Percentiles rank a stretch among this genome's conserved stretches.
Conservation (phyloP, 345 rosid genomes). For the Firmiana major region DNA sequence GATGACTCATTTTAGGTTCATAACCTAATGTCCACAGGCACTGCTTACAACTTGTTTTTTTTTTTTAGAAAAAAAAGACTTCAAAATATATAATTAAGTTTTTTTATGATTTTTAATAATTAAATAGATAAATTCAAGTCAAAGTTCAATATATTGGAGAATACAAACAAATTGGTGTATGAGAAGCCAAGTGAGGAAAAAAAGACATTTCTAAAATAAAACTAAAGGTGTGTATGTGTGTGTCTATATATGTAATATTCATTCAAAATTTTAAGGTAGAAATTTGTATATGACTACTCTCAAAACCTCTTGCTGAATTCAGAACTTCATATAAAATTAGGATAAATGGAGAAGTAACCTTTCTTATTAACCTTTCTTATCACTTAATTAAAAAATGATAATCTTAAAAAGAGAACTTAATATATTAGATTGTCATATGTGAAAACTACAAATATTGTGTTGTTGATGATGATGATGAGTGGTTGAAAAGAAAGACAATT, state of each 20-base stretch:
- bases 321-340: not conserved
- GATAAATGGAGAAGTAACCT: not conserved
- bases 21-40: no score
- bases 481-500: not conserved
- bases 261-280: not conserved
- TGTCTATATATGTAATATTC: not conserved
- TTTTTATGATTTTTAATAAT: no score
- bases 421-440: not conserved
- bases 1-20: no score
- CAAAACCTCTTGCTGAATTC: not conserved
- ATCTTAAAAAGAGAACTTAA: not conserved
- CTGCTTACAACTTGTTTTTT: no score
- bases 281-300: not conserved
- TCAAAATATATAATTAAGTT: no score
- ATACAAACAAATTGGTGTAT: no score
- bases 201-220: no score
- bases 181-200: no score
- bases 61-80: no score
- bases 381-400: not conserved
- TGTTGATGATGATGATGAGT: not conserved
- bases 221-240: no score
- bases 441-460: not conserved
- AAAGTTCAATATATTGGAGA: not conserved
- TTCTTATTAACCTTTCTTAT: not conserved
- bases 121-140: not conserved